Evolutionary conservation across 1,139 yeast genomes (phyloP).

Genomic region (Yarrowia galli): DNA sequence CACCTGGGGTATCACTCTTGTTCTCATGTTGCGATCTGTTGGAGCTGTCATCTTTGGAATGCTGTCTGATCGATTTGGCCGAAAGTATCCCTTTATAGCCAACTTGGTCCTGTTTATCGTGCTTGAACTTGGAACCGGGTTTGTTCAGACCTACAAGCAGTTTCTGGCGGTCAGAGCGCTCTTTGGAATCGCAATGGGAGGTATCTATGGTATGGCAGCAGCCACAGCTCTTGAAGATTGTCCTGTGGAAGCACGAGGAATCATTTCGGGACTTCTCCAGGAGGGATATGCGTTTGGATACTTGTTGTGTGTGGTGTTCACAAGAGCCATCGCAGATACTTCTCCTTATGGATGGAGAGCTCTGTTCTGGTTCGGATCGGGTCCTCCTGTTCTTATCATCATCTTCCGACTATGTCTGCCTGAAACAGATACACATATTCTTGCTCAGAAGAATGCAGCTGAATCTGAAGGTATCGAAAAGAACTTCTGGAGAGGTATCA

Average conservation of each 20-base stretch:
- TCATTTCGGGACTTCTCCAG: conserved; percentile 11
- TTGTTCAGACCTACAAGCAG: conserved; percentile 62
- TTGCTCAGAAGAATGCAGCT: background rate
- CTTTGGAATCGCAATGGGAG: conserved; percentile 62
- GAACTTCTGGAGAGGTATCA: conserved; percentile 5
- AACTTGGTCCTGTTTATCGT: conserved; percentile 3
- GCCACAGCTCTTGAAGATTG: conserved; percentile 58
- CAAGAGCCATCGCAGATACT: background rate
- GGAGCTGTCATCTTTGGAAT: conserved; percentile 68
- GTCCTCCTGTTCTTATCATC: conserved; percentile 19
- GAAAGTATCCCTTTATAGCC: conserved; percentile 16
- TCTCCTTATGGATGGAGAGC: conserved; percentile 23
- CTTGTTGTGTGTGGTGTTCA: conserved; percentile 30
- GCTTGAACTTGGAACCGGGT: conserved; percentile 6
- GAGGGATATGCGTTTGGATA: conserved; percentile 14
- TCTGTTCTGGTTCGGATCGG: conserved; percentile 13
- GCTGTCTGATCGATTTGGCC: conserved; percentile 17
- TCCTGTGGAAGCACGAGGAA: conserved; percentile 14
- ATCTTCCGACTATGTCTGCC: conserved; percentile 12
- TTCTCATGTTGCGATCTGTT: conserved; percentile 64
- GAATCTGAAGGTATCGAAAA: conserved; percentile 2
- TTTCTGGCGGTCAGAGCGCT: conserved; percentile 63
- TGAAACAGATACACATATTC: conserved; percentile 6
- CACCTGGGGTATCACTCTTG: conserved; percentile 66
- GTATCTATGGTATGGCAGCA: conserved; percentile 60